Evolutionary conservation across 2,329 filamentous ascomycete species (phyloP), one percentile per base, ranked within the genome.

Genomic region (Pezicula carpinea): DNA sequence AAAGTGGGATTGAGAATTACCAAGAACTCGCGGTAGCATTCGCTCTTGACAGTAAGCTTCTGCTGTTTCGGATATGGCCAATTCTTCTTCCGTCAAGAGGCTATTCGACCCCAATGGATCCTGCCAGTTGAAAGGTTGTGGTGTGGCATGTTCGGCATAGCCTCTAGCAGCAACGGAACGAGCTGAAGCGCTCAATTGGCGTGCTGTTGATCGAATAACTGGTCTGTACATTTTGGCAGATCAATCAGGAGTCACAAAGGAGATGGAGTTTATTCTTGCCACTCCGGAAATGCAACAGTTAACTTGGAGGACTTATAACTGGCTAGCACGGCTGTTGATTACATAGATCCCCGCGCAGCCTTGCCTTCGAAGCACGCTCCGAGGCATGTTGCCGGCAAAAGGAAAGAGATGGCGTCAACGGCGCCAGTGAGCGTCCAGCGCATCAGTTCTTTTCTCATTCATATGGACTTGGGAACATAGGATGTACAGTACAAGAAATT

Each of bases 1-100:
- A 40, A 33, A 38, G 44, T 42, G 44, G 41, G 21, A 54, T 34
- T 40, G 21, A 36, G 32, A 67, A 79, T 56, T 75, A 96, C 91
- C 85, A 50, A 96, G 75, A 43, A 99, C 86, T 54, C 92, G 77
- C 43, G 93, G 93, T 35, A 87, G 73, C 71, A 99, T 75, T 50
- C 81, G 80, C 65, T 97, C 91, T 67, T 97, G 92, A 65, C 91
- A 97, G 64, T 97, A 99, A 51, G 88, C 80, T 68, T 95, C 87
- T 29, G 92, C 92, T 5, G 89, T 95, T 60, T 96, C 89, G 35
- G 86, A 77, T 56, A 99, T 92, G 13, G 91, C 89, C 54, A 89
- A 65, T 68, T 99, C 93, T 50, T 99, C 93, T 55, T 95, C 88
- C 1, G 90, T 96, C 60, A 90, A 79, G 38, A 96, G 70, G 61